These are phyloP conservation scores for Fusarium sp. DNA, from an alignment of 2,329 filamentous ascomycete genomes.

Conservation along the genomic window DNA sequence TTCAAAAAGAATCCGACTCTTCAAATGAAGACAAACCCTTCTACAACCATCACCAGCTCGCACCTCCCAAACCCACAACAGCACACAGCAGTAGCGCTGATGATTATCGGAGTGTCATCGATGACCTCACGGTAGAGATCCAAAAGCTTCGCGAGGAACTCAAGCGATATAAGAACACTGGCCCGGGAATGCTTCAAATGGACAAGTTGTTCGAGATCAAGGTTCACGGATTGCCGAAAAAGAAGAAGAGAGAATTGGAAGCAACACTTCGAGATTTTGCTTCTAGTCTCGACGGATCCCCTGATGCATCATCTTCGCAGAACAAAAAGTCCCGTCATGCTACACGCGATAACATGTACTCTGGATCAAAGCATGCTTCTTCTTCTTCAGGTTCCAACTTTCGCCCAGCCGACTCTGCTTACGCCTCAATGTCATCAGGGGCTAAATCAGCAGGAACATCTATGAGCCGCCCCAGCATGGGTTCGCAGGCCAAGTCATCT, in stretches of 20 bases:
- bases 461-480: constrained; percentile 54
- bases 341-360: constrained; percentile 56
- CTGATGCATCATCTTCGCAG: constrained; percentile 56
- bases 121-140: constrained; percentile 88
- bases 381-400: constrained; percentile 66
- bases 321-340: constrained; percentile 58
- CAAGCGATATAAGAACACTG: constrained; percentile 76
- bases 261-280: constrained; percentile 79
- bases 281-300: constrained; percentile 68
- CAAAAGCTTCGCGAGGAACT: constrained; percentile 80
- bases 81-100: constrained; percentile 73
- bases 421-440: constrained; percentile 74
- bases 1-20: constrained; percentile 65
- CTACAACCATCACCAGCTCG: constrained; percentile 42
- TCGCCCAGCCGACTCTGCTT: constrained; percentile 71
- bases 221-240: constrained; percentile 77
- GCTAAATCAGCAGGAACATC: constrained; percentile 60
- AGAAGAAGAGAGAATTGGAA: constrained; percentile 83
- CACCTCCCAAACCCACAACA: constrained; percentile 49
- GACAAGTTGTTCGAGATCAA: constrained; percentile 88
- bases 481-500: constrained; percentile 56
- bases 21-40: constrained; percentile 61
- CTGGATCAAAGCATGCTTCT: constrained; percentile 64
- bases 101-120: constrained; percentile 85
- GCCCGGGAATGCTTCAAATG: constrained; percentile 74